phyloP scores from a whole-genome alignment of 1,284 basidiomycete species.

The Leucoagaricus sp. region DNA sequence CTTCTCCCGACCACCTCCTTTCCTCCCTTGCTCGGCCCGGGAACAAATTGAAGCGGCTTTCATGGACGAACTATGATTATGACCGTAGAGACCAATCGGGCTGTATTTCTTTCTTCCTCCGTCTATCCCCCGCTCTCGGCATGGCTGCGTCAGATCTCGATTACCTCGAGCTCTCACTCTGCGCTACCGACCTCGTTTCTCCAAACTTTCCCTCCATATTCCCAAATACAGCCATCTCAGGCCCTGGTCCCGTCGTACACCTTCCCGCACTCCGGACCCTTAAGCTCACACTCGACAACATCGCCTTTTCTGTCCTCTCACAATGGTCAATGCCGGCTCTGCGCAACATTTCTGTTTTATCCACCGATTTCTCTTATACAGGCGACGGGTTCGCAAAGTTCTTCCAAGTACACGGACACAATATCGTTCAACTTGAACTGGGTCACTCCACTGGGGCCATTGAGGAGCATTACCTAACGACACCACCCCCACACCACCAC shows the following conservation, averaged over 20 bases:
- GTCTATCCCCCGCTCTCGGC: conserved; percentile 50
- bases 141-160: conserved; percentile 58
- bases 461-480: conserved; percentile 57
- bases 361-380: conserved; percentile 67
- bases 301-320: conserved; percentile 64
- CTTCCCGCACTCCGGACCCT: conserved; percentile 64
- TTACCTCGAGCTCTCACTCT: conserved; percentile 49
- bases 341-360: conserved; percentile 62
- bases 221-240: conserved; percentile 2
- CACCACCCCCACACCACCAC: conserved; percentile 17
- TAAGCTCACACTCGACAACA: conserved; percentile 69
- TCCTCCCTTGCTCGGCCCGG: conserved; percentile 47
- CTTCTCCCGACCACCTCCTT: conserved; percentile 57
- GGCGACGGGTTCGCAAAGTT: conserved; percentile 62
- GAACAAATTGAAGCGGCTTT: conserved; percentile 50
- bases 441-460: conserved; percentile 68
- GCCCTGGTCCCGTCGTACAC: conserved; percentile 18
- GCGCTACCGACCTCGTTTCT: conserved; percentile 29
- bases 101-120: conserved; percentile 52
- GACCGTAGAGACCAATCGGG: conserved; percentile 23
- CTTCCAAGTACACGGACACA: conserved; percentile 62
- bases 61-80: conserved; percentile 73
- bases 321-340: conserved; percentile 60
- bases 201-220: conserved; percentile 21
- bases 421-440: conserved; percentile 65